These are phyloP conservation scores for Parafenestella ontariensis DNA, from an alignment of 2,329 filamentous ascomycete species.

Conservation along the genomic window DNA sequence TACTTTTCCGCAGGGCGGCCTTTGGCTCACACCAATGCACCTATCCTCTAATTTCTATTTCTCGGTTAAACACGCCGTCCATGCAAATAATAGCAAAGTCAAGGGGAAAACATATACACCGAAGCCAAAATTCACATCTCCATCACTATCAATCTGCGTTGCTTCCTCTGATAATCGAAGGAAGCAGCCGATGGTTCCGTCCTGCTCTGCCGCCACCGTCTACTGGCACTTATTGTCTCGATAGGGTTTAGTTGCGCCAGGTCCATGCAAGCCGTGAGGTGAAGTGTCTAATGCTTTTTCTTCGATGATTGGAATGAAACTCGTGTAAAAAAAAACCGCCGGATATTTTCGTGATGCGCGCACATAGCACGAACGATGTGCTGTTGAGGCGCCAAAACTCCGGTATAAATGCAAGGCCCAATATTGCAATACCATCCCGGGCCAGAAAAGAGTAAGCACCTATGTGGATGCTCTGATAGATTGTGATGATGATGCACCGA, in stretches of 20 bases:
- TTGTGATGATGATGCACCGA: conserved; percentile 29
- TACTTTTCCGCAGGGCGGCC: conserved; percentile 14
- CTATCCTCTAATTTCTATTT: conserved; percentile 14
- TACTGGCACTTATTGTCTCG: conserved; percentile 10
- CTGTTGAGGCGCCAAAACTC: conserved; percentile 33
- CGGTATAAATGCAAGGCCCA: conserved; percentile 37
- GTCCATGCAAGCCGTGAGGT: conserved; percentile 42
- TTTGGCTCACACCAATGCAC: conserved; percentile 8
- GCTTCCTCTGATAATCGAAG: conserved; percentile 9
- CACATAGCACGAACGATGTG: conserved; percentile 9
- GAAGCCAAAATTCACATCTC: conserved; percentile 15
- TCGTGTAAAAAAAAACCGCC: conserved; percentile 31
- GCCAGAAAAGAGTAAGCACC: conserved; percentile 8
- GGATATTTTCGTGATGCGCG: conserved; percentile 24
- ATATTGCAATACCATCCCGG: conserved; percentile 22
- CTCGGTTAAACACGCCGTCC: conserved; percentile 1
- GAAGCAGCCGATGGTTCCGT: conserved; percentile 26
- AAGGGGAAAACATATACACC: conserved; percentile 24
- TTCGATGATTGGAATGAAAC: conserved; percentile 24
- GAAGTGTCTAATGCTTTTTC: conserved; percentile 48
- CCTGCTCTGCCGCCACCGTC: conserved; percentile 16
- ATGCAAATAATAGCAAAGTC: not conserved
- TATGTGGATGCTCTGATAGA: conserved; percentile 14
- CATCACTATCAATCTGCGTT: conserved; percentile 33
- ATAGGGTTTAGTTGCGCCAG: conserved; percentile 34